These are phyloP conservation scores for Chrysanthemum makinoi DNA, from an alignment of 129 eudicot species.

Conservation along the genomic window DNA sequence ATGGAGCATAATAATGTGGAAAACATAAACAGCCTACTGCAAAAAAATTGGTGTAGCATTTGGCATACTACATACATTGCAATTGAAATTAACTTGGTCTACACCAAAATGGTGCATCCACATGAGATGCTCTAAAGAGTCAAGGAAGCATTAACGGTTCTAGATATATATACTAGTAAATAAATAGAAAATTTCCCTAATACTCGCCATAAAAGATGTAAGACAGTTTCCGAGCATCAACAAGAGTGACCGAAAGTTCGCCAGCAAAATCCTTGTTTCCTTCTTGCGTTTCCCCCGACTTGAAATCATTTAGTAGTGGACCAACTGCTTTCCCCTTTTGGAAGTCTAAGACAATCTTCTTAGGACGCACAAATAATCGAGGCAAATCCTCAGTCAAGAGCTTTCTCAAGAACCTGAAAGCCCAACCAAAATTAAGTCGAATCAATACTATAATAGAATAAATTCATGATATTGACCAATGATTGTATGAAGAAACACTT, in stretches of 20 bases:
- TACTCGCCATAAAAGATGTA: constrained; percentile 56
- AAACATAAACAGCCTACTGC: too few species aligned
- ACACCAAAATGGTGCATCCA: not conserved
- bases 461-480: too few species aligned
- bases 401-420: constrained; percentile 79
- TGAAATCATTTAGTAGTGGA: constrained; percentile 49
- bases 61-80: too few species aligned
- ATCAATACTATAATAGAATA: too few species aligned
- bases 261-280: constrained; percentile 80
- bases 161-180: constrained; percentile 4
- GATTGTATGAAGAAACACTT: constrained; percentile 42
- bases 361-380: constrained; percentile 81
- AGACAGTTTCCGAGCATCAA: constrained; percentile 86
- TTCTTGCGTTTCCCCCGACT: constrained; percentile 61
- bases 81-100: too few species aligned
- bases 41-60: too few species aligned
- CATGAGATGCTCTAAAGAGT: not conserved
- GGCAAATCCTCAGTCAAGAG: constrained; percentile 93
- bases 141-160: not conserved
- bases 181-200: not conserved
- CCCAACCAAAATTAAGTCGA: constrained; percentile 4
- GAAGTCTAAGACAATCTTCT: constrained; percentile 83
- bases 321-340: constrained; percentile 87
- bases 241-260: constrained; percentile 92
- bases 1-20: not conserved